Evolutionary conservation across 148 eudicot genomes (phyloP), one percentile per base, ranked within the genome.

Genomic region (Fallopia convolvulus): DNA sequence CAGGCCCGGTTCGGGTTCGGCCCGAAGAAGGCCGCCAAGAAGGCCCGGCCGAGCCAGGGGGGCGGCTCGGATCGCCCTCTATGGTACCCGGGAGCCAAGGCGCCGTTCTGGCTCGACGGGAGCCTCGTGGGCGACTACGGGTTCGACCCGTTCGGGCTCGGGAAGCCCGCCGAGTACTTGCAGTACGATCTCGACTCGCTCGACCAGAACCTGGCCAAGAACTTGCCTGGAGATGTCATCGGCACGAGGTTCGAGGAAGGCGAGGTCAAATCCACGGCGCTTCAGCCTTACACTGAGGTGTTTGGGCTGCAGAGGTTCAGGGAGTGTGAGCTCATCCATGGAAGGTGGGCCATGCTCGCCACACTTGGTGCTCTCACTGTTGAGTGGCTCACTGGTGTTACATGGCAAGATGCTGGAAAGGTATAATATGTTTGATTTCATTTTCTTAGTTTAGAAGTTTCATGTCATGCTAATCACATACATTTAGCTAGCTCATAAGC

Each of bases 331-430:
- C 74, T 95, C 65, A 95, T 92, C 30, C 97, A 92, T 79, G 97
- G 99, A 0, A 79, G 99, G 77, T 95, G 97, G 99, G 99, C 99
- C 40, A 95, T 95, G 99, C 81, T 95, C 82, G 99, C 97, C 48
- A 90, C 97, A 13, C 94, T 95, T 66, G 99, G 99, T 32, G 97
- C 99, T 0, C 80, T 95, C 26, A 82, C 90, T 32, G 99, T 95
- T 68, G 98, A 95, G 87, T 88, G 93, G 87, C 93, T 95, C 80
- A 95, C 99, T 48, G 99, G 99, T 77, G 80, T 95, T 48, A 91
- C 99, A 4, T 95, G 99, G 99, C 99, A 95, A 86, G 99, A 95
- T 66, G 99, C 99, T 17, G 99, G 99, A 81, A 95, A 95, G 97
- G 99, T 95, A 44, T 44, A 6, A 44, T 44, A 87, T 52, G 0